Base-by-base conservation (phyloP, 768 basidiomycete species). In the Russula sp. region DNA sequence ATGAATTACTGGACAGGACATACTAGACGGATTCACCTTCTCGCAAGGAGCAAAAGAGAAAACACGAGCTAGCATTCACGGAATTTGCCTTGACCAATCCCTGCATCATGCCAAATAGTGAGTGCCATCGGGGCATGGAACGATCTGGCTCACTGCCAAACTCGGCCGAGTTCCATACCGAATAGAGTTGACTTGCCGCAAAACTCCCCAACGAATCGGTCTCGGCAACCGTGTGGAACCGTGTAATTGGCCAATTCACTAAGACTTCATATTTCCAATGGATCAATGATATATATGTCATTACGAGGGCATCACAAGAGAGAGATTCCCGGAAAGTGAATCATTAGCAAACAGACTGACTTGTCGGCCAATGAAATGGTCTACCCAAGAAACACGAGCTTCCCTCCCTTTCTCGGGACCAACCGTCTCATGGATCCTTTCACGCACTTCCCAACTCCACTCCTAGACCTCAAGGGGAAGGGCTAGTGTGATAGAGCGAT, bases 171-270 rank as follows among this genome's bases (percentile, higher is more conserved):
- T 64, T 64, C 63, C 63, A 64, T 64, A 37, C 39, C 59, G 58
- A 64, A 64, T 64, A 64, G 63, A 64, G 63, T 64, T 64, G 63
- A 59, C 63, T 60, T 64, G 58, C 63, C 63, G 63, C 63, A 60
- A 59, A 62, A 62, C 35, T n/a, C 20, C 49, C 39, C 49, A 48
- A 34, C 39, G 6, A 32, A 6, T 48, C 16, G 47, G 47, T 5
- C 20, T 55, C 45, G 63, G 47, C 39, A 42, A 16, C 63, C 63
- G 49, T 8, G 9, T 31, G 47, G 47, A 42, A 16, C 63, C 63
- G 49, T 8, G 9, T 31, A 45, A 9, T 60, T 64, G 58, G 63
- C 58, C 4, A 37, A 4, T 1, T 48, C 8, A 50, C 57, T 60
- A 50, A 54, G 20, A 35, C 42, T 48, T 59, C 51, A 44, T 51